Base-by-base conservation (phyloP, 176 grass and related monocot genomes). In the Aegilops tauschii region DNA sequence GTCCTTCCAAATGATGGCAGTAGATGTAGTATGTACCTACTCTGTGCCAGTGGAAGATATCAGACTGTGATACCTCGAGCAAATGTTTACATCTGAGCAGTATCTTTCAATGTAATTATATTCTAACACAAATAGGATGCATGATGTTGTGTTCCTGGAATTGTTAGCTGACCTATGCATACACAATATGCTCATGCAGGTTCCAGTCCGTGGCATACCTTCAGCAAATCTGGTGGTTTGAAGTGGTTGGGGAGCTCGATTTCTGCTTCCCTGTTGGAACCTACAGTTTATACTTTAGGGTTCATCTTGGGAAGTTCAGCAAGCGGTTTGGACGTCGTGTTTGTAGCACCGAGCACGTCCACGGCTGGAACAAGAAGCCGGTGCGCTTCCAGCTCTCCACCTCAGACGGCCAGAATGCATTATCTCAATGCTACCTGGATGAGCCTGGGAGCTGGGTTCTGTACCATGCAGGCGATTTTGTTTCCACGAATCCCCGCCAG, bases 181-280 rank as follows among this genome's bases (percentile, higher is more conserved):
- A 9, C 4, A 12, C 21, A 18, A 32, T 80, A 67, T 77, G 73
- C 18, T 75, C 47, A 32, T 34, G 80, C 93, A 98, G 95, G 76
- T 98, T 98, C 62, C 85, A 87, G 8, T 95, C 89, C 17, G 85
- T 98, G 52, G 93, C 95, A 5, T 98, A 98, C 77, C 95, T 98
- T 73, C 91, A 95, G 70, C 95, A 98, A 84, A 98, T 91, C 76
- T 98, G 95, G 95, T 98, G 95, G 95, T 93, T 98, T 68, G 95
- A 98, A 83, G 91, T 95, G 49, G 95, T 90, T 76, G 95, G 95
- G 21, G 93, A 98, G 83, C 87, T 93, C 0, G 93, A 98, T 81
- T 98, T 98, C 89, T 87, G 79, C 79, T 98, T 98, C 73, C 95
- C 95, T 0, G 89, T 82, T 13, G 95, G 95, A 72, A 89, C 89